Percentiles rank a stretch among this genome's conserved stretches.
phyloP scores from a whole-genome alignment of 768 basidiomycete species.

The Mycena capillaripes region DNA sequence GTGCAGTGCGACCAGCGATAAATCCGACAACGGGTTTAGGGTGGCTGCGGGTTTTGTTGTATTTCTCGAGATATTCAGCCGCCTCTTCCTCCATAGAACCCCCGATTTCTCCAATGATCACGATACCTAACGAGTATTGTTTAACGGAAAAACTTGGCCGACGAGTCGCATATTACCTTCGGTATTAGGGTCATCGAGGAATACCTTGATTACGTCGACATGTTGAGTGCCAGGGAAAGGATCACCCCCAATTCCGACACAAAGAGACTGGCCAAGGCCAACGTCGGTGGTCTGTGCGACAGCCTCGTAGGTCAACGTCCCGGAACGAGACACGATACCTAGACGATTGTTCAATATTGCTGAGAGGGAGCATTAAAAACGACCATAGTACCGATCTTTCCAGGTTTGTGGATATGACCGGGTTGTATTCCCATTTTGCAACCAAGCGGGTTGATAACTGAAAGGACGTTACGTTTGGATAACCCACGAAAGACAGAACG shows the following conservation, averaged over 20 bases:
- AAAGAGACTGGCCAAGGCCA: slow-evolving; percentile 96
- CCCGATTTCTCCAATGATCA: slow-evolving; percentile 98
- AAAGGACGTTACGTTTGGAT: neutral
- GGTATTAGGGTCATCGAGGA: slow-evolving; percentile 94
- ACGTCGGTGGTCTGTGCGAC: slow-evolving; percentile 97
- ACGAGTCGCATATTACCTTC: slow-evolving; percentile 68
- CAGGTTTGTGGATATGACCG: slow-evolving; percentile 96
- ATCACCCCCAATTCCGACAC: slow-evolving; percentile 97
- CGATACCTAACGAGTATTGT: slow-evolving; percentile 74
- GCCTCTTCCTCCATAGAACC: slow-evolving; percentile 99
- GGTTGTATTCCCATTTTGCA: slow-evolving; percentile 99
- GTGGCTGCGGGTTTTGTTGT: slow-evolving; percentile 88
- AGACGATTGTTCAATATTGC: neutral
- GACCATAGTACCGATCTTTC: slow-evolving; percentile 84
- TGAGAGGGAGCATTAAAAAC: neutral
- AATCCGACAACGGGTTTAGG: slow-evolving; percentile 98
- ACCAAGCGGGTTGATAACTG: slow-evolving; percentile 94
- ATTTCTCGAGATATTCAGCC: slow-evolving; percentile 93
- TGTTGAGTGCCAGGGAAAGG: slow-evolving; percentile 98
- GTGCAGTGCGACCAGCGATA: slow-evolving; percentile 98
- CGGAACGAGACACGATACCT: slow-evolving; percentile 97
- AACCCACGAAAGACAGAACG: slow-evolving; percentile 27
- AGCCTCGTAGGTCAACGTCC: slow-evolving; percentile 98
- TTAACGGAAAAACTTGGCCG: slow-evolving; percentile 25
- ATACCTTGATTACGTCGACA: slow-evolving; percentile 95